Conservation (phyloP, 441 rosid genomes). For the Pelargonium cotyledonis region DNA sequence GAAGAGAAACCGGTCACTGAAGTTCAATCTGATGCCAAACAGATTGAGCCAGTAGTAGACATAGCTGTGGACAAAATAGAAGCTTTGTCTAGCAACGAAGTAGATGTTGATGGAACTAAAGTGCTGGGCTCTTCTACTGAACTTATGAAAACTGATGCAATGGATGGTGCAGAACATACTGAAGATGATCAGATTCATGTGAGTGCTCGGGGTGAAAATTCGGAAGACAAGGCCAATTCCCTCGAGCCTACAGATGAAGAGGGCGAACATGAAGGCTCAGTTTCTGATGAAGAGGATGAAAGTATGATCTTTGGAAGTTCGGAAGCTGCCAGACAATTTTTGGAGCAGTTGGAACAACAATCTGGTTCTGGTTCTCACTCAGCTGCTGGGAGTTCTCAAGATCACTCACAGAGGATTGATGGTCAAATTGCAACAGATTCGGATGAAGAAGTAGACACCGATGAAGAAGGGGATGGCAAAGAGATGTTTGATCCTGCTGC, state of each 20-base stretch:
- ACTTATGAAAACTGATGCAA: neutral
- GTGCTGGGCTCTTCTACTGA: neutral
- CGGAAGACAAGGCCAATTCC: neutral
- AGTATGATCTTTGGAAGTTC: slow-evolving; percentile 57
- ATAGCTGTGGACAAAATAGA: neutral
- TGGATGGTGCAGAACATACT: too few species aligned
- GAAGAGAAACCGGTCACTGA: neutral
- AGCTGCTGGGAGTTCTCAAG: slow-evolving; percentile 45
- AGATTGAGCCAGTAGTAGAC: neutral
- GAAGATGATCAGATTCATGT: neutral
- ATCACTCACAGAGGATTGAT: slow-evolving; percentile 51
- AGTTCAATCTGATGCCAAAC: neutral
- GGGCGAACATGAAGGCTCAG: slow-evolving; percentile 37
- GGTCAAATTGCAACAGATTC: slow-evolving; percentile 80
- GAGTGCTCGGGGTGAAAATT: neutral
- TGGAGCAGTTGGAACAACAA: slow-evolving; percentile 68
- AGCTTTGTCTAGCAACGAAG: neutral
- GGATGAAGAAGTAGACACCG: slow-evolving; percentile 68
- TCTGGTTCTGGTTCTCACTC: slow-evolving; percentile 40
- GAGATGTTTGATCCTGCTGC: slow-evolving; percentile 87
- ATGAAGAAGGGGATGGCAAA: slow-evolving; percentile 47
- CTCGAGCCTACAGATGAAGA: slow-evolving; percentile 21
- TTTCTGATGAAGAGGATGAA: slow-evolving; percentile 55
- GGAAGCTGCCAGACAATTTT: slow-evolving; percentile 67
- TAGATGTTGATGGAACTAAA: neutral